These are phyloP conservation scores for Selaginella tamariscina DNA, from an alignment of 75 land plant species.

Conservation along the genomic window DNA sequence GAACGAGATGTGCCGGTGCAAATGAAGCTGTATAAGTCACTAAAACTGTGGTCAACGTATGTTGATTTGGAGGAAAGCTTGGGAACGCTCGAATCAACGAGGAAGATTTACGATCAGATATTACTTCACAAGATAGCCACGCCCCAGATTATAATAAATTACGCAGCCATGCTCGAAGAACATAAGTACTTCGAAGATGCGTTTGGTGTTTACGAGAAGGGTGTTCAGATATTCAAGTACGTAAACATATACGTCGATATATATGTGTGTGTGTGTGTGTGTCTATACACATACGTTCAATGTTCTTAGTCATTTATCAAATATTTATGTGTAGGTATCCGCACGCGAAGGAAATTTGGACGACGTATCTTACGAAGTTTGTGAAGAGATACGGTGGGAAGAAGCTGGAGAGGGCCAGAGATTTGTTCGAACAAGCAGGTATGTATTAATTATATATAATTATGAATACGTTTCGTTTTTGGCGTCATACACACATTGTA, in stretches of 20 bases:
- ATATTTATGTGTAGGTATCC: no score
- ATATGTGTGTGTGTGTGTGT: no score
- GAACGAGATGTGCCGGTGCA: slow-evolving; percentile 89
- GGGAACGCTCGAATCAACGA: slow-evolving; percentile 67
- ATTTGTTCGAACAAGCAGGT: slow-evolving; percentile 88
- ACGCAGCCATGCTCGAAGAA: slow-evolving; percentile 76
- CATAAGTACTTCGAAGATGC: slow-evolving; percentile 88
- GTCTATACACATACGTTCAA: no score
- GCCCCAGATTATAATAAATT: slow-evolving; percentile 84
- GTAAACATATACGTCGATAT: no score
- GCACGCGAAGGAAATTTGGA: slow-evolving; percentile 91
- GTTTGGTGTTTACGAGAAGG: slow-evolving; percentile 88
- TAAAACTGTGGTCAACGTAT: slow-evolving; percentile 83
- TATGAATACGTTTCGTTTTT: no score
- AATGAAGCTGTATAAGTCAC: slow-evolving; percentile 70
- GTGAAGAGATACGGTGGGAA: slow-evolving; percentile 75
- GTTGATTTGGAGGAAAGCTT: slow-evolving; percentile 90
- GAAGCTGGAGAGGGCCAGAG: slow-evolving; percentile 83
- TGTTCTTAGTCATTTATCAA: no score
- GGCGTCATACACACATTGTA: no score
- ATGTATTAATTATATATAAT: no score
- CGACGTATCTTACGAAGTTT: slow-evolving; percentile 80
- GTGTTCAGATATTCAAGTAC: slow-evolving; percentile 91
- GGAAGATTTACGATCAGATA: slow-evolving; percentile 73
- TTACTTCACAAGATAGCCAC: slow-evolving; percentile 85